These are phyloP conservation scores for Mycena amicta DNA, from an alignment of 768 basidiomycete species.

Conservation along the genomic window DNA sequence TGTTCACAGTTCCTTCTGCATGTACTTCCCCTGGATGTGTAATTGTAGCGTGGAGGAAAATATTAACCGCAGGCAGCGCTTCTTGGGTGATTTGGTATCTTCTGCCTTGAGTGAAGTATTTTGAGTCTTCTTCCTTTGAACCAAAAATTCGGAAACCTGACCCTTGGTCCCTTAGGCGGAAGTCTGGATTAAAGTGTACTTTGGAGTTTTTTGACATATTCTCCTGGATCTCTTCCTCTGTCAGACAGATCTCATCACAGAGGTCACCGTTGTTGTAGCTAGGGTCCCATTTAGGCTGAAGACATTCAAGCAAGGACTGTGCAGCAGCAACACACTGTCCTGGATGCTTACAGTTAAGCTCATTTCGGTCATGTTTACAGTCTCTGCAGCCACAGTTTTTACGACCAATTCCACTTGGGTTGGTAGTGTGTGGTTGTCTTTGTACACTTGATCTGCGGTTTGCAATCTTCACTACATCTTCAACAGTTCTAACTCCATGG, in stretches of 20 bases:
- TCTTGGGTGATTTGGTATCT: background rate
- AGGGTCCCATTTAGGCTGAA: slow-evolving; percentile 4
- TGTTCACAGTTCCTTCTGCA: background rate
- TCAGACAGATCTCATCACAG: background rate
- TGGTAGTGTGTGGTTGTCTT: slow-evolving; percentile 1
- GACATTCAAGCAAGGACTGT: background rate
- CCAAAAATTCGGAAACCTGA: background rate
- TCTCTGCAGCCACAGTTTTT: slow-evolving; percentile 2
- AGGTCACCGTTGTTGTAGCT: background rate
- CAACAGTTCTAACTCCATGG: background rate
- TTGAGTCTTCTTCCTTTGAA: background rate
- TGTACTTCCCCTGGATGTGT: background rate
- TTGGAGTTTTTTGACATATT: no score
- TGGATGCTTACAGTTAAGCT: background rate
- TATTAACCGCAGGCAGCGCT: background rate
- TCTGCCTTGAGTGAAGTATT: background rate
- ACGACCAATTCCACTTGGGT: slow-evolving; percentile 1
- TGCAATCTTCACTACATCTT: background rate
- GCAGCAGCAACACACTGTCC: slow-evolving; percentile 5
- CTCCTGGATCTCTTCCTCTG: background rate
- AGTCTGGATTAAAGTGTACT: background rate
- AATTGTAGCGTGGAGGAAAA: background rate
- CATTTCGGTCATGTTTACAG: background rate
- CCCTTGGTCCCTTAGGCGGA: background rate
- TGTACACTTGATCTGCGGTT: background rate